phyloP scores from a whole-genome alignment of 148 eudicot genomes.

The Rhododendron williamsianum region DNA sequence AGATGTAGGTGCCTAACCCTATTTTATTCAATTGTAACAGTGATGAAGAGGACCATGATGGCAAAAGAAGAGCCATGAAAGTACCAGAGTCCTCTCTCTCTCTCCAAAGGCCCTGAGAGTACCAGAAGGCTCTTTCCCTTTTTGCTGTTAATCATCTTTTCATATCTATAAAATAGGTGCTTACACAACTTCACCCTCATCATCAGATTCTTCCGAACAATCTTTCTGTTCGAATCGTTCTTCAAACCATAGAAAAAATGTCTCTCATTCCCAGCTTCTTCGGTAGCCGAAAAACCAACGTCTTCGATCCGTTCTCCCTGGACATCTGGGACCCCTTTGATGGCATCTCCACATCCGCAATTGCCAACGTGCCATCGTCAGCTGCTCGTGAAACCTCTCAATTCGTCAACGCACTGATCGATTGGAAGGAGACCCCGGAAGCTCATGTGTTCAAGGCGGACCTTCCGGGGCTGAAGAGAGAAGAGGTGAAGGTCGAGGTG shows the following conservation, averaged over 20 bases:
- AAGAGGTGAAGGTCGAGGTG: constrained; percentile 4
- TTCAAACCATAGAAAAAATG: not conserved
- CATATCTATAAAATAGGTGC: not conserved
- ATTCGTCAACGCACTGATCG: not conserved
- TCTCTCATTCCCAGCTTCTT: constrained; percentile 8
- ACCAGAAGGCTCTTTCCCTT: not conserved
- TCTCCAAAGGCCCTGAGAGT: not conserved
- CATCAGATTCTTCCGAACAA: not conserved
- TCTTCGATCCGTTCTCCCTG: not conserved
- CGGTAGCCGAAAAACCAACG: not conserved
- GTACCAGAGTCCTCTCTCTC: not conserved
- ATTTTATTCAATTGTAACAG: not conserved
- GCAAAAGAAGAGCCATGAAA: not conserved
- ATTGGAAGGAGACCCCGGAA: constrained; percentile 7
- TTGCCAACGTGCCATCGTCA: not conserved
- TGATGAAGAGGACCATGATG: not conserved
- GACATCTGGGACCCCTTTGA: not conserved
- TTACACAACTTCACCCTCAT: not conserved
- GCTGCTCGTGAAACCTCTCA: not conserved
- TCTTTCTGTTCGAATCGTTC: not conserved
- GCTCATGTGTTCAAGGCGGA: constrained; percentile 3
- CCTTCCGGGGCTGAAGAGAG: constrained; percentile 6
- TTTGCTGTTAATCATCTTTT: not conserved
- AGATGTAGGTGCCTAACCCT: too few relatives aligned
- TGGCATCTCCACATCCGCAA: not conserved